Conservation (phyloP, 441 rosid genomes). For the Populus hybrid region DNA sequence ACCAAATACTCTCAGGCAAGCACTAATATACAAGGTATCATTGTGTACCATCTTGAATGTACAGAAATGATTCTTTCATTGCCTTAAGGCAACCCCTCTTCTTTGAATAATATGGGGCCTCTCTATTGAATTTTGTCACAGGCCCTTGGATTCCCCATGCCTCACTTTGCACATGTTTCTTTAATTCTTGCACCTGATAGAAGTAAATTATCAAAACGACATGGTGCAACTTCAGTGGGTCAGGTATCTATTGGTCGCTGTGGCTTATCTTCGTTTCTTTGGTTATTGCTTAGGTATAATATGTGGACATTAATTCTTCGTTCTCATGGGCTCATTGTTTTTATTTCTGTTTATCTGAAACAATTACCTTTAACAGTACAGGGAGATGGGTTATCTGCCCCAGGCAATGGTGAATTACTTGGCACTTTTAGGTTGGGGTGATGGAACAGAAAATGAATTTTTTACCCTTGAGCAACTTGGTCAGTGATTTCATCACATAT, state of each 20-base stretch:
- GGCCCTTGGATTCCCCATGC: conserved; percentile 95
- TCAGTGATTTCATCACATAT: conserved; percentile 28
- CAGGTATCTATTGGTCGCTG: conserved; percentile 39
- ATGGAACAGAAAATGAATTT: conserved; percentile 95
- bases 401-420: conserved; percentile 93
- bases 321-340: not conserved
- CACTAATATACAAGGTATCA: conserved; percentile 77
- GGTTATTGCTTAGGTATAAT: conserved; percentile 3
- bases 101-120: not conserved
- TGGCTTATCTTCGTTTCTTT: conserved; percentile 2
- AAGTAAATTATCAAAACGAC: conserved; percentile 92
- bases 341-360: not conserved
- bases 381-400: conserved; percentile 93
- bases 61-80: not conserved
- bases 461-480: conserved; percentile 80
- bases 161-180: conserved; percentile 89
- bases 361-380: conserved; percentile 45
- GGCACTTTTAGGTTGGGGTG: conserved; percentile 98
- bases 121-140: conserved; percentile 28
- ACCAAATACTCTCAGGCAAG: conserved; percentile 90
- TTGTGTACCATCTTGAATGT: not conserved
- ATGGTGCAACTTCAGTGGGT: conserved; percentile 97
- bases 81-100: not conserved
- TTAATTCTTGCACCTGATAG: conserved; percentile 94
- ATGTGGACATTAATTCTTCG: conserved; percentile 5